A percentile compares a stretch with the other conserved stretches of the same genome.
Evolutionary conservation across 140 eudicot genomes (phyloP).

Genomic region (Ambrosia hybrid): DNA sequence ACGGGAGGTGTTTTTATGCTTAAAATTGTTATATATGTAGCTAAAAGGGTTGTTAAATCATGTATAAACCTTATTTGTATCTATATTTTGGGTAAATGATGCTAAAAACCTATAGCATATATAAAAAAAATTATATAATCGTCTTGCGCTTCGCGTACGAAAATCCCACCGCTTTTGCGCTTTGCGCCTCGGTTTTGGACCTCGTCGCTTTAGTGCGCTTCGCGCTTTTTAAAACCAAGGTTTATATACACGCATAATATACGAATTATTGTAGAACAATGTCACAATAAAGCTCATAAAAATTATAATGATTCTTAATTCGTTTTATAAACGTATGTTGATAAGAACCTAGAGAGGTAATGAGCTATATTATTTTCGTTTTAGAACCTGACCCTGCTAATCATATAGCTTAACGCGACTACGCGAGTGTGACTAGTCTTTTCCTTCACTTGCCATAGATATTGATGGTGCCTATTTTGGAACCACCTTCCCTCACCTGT

Average conservation of each 20-base stretch:
- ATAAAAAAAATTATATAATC: no score
- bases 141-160: no score
- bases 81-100: no score
- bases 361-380: background rate
- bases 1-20: no score
- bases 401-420: constrained; percentile 17
- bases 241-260: background rate
- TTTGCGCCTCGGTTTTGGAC: no score
- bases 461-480: constrained; percentile 93
- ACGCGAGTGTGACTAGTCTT: constrained; percentile 23
- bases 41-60: no score
- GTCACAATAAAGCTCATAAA: background rate
- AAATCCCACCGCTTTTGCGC: no score
- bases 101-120: no score
- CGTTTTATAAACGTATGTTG: background rate
- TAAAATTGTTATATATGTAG: no score
- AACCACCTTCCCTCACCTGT: constrained; percentile 92
- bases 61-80: no score
- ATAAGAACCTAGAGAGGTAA: background rate
- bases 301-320: background rate
- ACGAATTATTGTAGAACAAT: background rate
- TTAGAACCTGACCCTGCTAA: background rate
- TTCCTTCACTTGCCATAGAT: constrained; percentile 72
- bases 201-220: no score
- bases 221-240: no score